Evolutionary conservation across 169 alveolate species (phyloP), one percentile per base, ranked within the genome.

Genomic region (Blepharisma undulans): DNA sequence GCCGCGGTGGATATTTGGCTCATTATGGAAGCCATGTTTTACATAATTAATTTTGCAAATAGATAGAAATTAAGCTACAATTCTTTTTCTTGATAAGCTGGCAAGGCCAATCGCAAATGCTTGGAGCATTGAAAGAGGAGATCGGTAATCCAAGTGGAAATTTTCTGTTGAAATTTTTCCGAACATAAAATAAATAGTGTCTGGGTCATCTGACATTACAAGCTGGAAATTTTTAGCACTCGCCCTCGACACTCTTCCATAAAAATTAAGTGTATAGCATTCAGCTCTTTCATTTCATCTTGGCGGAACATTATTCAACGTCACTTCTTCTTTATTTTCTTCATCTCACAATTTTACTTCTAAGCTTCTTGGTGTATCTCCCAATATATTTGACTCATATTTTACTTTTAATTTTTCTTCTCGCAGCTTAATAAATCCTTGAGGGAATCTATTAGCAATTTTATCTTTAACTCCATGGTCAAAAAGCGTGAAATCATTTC

Each of bases 61-160:
- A 72, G 19, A 78, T 78, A 27, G 29, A 29, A 78, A 25, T 36
- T 82, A 88, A 72, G 87, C n/a, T 18, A 88, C 92, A 34, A 88
- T 88, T 88, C 92, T 88, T 88, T 88, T 88, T 32, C 92, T 88
- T n/a, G 87, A 88, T 19, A 88, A 76, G 32, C 87, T 36, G 8
- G 92, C 74, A 21, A 88, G 59, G 30, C 72, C 92, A 88, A 88
- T 76, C 10, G 72, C 29, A 88, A 88, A 88, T 21, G 92, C 92
- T 25, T 88, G 87, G 33, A 74, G 27, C 87, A 76, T 72, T 7
- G 92, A 32, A 21, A 88, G 34, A 76, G 92, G 92, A 34, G 85
- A 72, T 27, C 92, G 29, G 25, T 74, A 88, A 32, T 88, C 92
- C 16, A 88, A 48, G 25, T 88, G 92, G 59, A 76, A 88, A 27